These are phyloP conservation scores for Sclerotinia borealis DNA, from an alignment of 2,329 filamentous ascomycete genomes.

Conservation along the genomic window DNA sequence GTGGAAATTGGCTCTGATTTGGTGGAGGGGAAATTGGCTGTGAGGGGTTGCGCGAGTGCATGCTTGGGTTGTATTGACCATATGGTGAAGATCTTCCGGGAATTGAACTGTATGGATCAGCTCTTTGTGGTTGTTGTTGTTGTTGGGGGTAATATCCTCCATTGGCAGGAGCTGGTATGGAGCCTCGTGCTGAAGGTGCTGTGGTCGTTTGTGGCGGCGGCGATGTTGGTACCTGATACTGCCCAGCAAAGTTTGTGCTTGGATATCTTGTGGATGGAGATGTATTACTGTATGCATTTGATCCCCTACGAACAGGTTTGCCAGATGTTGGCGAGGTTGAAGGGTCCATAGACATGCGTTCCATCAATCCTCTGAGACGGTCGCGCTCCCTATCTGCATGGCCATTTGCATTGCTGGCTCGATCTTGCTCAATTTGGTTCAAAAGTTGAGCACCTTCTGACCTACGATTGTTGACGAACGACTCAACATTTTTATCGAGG, in stretches of 20 bases:
- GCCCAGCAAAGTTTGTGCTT: conserved; percentile 47
- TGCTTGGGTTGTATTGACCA: conserved; percentile 40
- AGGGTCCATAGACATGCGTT: conserved; percentile 85
- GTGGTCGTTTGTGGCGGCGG: conserved; percentile 36
- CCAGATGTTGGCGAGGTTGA: conserved; percentile 37
- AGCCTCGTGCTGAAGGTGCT: conserved; percentile 36
- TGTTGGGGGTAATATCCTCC: conserved; percentile 27
- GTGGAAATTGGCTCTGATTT: conserved; percentile 41
- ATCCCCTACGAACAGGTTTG: conserved; percentile 33
- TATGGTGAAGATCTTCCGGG: conserved; percentile 41
- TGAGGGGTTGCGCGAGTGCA: conserved; percentile 28
- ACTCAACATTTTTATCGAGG: conserved; percentile 90
- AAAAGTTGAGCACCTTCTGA: conserved; percentile 88
- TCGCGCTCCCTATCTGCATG: conserved; percentile 74
- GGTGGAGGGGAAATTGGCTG: conserved; percentile 34
- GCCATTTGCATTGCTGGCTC: conserved; percentile 28
- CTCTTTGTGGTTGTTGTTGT: conserved; percentile 14
- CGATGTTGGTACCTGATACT: conserved; percentile 54
- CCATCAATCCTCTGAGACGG: conserved; percentile 83
- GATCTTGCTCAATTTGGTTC: conserved; percentile 57
- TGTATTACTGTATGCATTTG: conserved; percentile 33
- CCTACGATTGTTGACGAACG: conserved; percentile 90
- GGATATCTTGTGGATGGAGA: conserved; percentile 43
- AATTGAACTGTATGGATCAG: conserved; percentile 16
- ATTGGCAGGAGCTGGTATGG: conserved; percentile 39